Evolutionary conservation across 2,329 filamentous ascomycete genomes (phyloP), one percentile per base, ranked within the genome.

Genomic region (Penicillium sp.): DNA sequence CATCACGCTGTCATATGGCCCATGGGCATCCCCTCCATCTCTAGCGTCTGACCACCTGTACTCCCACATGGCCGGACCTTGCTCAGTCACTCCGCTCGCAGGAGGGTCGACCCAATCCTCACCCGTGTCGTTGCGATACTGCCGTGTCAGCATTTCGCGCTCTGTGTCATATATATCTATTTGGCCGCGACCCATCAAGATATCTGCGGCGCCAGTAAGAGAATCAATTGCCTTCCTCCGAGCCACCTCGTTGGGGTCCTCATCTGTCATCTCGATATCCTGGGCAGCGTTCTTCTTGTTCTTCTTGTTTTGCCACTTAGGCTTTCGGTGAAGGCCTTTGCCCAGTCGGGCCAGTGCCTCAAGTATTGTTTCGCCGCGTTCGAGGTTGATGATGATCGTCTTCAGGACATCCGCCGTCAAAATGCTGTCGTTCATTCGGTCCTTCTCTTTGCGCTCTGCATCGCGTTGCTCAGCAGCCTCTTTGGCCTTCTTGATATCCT

Each of bases 151-250:
- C 58, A 88, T 74, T 74, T 97, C 94, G 55, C 92, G 83, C 71
- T 95, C 90, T 43, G 87, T 83, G 56, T 97, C 92, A 75, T 97
- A 99, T 48, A 97, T 87, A n/a, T 97, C 91, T 2, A 87, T 84
- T 61, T 93, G 86, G 20, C 92, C 92, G 53, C 93, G 82, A 31
- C 87, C 88, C 51, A 97, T 84, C 0, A 99, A 80, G 60, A 89
- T 88, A 74, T 97, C 92, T 4, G 94, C 92, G 10, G 93, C 91
- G 43, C 89, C 92, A 0, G 94, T 97, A 60, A 99, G 89, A 45
- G 83, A 81, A 66, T 93, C 83, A 54, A 99, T 92, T 0, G 86
- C 84, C 58, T 87, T 81, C 69, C 86, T 90, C 61, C 92, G 85
- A 57, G 82, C 81, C 16, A 71, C 76, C 68, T 94, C 90, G 38